phyloP scores from a whole-genome alignment of 164 flowering plant genomes.

The Cinnamomum chago region DNA sequence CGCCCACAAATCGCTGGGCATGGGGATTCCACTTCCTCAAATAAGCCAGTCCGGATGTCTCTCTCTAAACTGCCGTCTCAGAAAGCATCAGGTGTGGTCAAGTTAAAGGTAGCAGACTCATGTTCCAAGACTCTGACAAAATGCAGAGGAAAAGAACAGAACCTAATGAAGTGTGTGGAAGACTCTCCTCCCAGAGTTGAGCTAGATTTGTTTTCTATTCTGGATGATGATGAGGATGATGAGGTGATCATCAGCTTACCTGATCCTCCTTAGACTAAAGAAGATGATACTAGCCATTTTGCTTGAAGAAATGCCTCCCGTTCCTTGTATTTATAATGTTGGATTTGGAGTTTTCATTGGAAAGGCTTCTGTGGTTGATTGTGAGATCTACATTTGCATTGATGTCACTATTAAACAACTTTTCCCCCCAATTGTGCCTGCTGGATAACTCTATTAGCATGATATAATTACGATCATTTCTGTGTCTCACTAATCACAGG shows the following conservation, averaged over 20 bases:
- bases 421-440: too few relatives aligned
- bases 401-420: not conserved
- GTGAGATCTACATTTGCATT: not conserved
- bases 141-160: not conserved
- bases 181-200: not conserved
- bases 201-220: not conserved
- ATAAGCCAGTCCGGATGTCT: slow-evolving; percentile 35
- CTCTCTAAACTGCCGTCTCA: slow-evolving; percentile 39
- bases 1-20: slow-evolving; percentile 12
- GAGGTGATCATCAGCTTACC: not conserved
- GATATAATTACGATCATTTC: too few relatives aligned
- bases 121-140: not conserved
- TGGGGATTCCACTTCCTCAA: slow-evolving; percentile 22
- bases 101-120: slow-evolving; percentile 5
- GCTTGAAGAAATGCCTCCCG: not conserved
- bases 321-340: not conserved
- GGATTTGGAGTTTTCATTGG: not conserved
- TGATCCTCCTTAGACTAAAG: not conserved
- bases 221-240: not conserved
- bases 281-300: not conserved
- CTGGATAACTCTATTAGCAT: too few relatives aligned
- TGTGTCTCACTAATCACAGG: too few relatives aligned
- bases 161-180: not conserved
- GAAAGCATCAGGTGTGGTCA: slow-evolving; percentile 23
- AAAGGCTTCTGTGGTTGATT: not conserved